phyloP scores from a whole-genome alignment of 169 alveolate species.

The Besnoitia besnoiti region DNA sequence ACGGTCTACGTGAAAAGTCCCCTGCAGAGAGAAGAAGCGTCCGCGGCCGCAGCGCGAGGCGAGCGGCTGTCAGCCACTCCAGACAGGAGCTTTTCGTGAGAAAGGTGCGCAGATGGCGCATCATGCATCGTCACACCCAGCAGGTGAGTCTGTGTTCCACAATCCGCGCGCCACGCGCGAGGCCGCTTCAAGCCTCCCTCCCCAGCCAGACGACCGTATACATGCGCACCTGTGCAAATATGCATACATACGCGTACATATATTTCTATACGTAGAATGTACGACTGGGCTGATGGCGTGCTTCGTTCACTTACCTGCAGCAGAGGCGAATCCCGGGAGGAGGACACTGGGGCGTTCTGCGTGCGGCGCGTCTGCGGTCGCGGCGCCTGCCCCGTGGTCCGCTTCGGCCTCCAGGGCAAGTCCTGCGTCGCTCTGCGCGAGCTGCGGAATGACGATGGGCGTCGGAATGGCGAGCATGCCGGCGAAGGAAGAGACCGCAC shows the following conservation, averaged over 20 bases:
- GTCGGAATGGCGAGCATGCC: conserved; percentile 2
- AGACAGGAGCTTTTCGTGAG: no score
- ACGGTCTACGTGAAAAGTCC: no score
- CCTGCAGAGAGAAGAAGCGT: no score
- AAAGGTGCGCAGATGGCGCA: no score
- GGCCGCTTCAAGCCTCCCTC: no score
- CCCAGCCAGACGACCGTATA: no score
- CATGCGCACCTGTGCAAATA: background rate
- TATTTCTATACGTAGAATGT: background rate
- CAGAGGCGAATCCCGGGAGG: background rate
- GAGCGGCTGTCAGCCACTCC: no score
- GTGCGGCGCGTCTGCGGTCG: background rate
- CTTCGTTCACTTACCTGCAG: background rate
- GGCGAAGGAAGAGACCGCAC: background rate
- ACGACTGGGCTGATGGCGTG: background rate
- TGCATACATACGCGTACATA: background rate
- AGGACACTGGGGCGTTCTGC: background rate
- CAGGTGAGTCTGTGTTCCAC: no score
- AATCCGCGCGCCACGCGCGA: no score
- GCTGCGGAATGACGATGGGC: conserved; percentile 1
- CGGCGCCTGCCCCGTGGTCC: background rate
- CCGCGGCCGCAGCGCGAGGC: no score
- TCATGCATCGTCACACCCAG: no score
- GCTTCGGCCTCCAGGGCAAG: background rate
- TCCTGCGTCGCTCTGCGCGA: background rate